These are phyloP conservation scores for Paracoccidioides brasiliensis DNA, from an alignment of 2,329 filamentous ascomycete genomes.

Conservation along the genomic window DNA sequence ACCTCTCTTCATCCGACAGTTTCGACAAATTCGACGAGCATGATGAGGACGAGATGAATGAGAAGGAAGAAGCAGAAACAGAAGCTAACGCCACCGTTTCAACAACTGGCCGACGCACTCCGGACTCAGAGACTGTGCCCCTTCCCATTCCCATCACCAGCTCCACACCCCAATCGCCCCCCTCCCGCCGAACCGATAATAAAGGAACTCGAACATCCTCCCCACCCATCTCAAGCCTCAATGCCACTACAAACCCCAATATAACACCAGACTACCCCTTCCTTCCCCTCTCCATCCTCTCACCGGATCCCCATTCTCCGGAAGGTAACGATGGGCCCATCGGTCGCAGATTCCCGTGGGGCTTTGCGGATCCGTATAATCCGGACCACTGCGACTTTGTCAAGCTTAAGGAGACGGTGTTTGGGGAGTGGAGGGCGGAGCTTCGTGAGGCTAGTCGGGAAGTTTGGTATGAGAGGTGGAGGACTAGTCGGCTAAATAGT, in stretches of 20 bases:
- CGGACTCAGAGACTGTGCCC: conserved; percentile 17
- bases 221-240: conserved; percentile 17
- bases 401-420: conserved; percentile 79
- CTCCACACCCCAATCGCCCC: conserved; percentile 2
- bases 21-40: conserved; percentile 35
- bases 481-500: conserved; percentile 43
- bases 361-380: conserved; percentile 88
- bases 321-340: conserved; percentile 44
- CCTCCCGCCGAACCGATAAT: conserved; percentile 18
- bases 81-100: conserved; percentile 13
- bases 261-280: conserved; percentile 42
- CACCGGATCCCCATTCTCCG: conserved; percentile 66
- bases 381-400: conserved; percentile 86
- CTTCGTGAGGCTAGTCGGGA: conserved; percentile 81
- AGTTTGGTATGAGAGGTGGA: conserved; percentile 92
- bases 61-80: conserved; percentile 15
- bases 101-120: conserved; percentile 6
- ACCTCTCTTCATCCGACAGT: conserved; percentile 38
- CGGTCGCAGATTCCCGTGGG: conserved; percentile 89
- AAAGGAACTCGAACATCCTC: conserved; percentile 37
- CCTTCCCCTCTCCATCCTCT: conserved; percentile 83
- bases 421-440: conserved; percentile 84
- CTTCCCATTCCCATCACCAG: not conserved
- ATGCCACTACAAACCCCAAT: conserved; percentile 3
- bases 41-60: conserved; percentile 31